Conservation (phyloP, 495 filamentous ascomycete species). For the Rostrohypoxylon terebratum region DNA sequence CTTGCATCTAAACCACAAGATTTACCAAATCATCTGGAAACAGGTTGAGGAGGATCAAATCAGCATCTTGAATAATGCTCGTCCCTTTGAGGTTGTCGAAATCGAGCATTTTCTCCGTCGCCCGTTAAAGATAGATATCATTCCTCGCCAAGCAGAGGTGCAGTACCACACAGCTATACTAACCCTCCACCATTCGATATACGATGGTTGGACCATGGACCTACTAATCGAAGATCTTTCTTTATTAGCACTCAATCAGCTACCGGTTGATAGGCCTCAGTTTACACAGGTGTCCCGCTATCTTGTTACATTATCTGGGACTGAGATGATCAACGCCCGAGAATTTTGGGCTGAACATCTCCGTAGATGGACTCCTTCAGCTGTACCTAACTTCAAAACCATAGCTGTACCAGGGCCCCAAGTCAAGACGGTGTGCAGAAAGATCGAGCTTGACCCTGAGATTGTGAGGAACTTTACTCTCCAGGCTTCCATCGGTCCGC, state of each 20-base stretch:
- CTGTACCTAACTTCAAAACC: conserved; percentile 57
- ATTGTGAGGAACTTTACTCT: conserved; percentile 32
- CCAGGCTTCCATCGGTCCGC: conserved; percentile 52
- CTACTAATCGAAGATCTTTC: conserved; percentile 73
- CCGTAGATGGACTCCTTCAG: conserved; percentile 52
- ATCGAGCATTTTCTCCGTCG: conserved; percentile 60
- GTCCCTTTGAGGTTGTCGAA: conserved; percentile 18
- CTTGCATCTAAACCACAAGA: conserved; percentile 61
- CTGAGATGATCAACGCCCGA: conserved; percentile 43
- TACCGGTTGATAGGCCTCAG: conserved; percentile 58
- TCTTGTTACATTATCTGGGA: conserved; percentile 12
- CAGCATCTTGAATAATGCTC: conserved; percentile 48
- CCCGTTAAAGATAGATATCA: conserved; percentile 69
- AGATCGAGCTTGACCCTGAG: conserved; percentile 43
- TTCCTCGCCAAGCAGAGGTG: background rate
- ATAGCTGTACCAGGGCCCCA: conserved; percentile 16
- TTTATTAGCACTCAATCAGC: conserved; percentile 49
- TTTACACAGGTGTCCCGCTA: conserved; percentile 59
- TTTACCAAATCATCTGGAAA: conserved; percentile 73
- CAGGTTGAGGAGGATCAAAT: conserved; percentile 58
- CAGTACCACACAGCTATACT: conserved; percentile 38
- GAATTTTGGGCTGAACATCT: conserved; percentile 70
- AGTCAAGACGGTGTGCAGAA: conserved; percentile 24
- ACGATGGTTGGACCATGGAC: conserved; percentile 88
- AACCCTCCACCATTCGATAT: conserved; percentile 77